Percentiles rank a stretch among this genome's conserved stretches.
Conservation (phyloP, 345 rosid genomes). For the Hibiscus tridactylites region DNA sequence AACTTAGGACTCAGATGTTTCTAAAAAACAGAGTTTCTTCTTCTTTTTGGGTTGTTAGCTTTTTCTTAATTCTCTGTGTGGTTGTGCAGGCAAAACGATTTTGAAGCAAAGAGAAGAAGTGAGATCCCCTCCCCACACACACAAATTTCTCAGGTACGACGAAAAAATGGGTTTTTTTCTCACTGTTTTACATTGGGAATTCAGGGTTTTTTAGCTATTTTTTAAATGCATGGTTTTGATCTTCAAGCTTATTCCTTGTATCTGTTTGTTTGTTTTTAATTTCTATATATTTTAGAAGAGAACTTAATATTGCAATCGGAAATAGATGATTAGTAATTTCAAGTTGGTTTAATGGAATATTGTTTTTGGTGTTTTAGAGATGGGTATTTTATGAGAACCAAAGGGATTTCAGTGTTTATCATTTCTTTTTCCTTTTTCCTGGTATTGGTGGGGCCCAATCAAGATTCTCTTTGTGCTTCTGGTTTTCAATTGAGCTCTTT, state of each 20-base stretch:
- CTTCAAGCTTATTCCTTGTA: not conserved
- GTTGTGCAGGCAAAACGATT: not conserved
- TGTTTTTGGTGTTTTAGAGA: not conserved
- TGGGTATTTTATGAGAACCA: not conserved
- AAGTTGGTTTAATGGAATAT: not conserved
- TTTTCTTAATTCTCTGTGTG: not conserved
- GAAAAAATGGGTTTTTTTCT: not conserved
- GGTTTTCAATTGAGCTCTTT: not conserved
- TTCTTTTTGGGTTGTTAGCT: not conserved
- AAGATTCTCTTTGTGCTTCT: not conserved
- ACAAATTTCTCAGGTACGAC: not conserved
- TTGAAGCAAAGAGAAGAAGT: not conserved
- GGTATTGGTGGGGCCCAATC: not conserved
- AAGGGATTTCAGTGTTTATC: not conserved
- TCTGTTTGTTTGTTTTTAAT: not conserved
- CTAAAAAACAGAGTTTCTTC: not conserved
- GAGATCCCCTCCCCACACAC: not conserved
- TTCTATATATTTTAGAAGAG: not conserved
- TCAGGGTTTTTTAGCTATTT: not conserved
- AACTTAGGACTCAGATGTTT: not conserved
- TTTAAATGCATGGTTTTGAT: not conserved
- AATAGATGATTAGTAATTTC: not conserved
- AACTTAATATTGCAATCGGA: not conserved
- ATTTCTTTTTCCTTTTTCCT: not conserved
- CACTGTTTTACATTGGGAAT: not conserved